Evolutionary conservation across 2,329 filamentous ascomycete genomes (phyloP).

Genomic region (Arachnopeziza araneosa): DNA sequence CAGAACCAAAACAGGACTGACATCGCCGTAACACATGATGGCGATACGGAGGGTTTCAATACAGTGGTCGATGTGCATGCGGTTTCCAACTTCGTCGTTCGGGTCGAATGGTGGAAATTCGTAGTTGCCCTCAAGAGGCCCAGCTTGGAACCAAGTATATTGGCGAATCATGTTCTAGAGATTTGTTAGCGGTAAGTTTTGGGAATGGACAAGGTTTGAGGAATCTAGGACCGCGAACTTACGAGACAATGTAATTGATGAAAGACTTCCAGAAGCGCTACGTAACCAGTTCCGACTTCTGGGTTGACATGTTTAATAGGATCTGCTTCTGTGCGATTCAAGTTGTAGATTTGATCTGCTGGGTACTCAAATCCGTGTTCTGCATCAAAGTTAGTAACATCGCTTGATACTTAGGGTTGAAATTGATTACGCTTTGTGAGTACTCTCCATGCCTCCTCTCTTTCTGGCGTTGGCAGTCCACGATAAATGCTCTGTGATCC

Average conservation of each 20-base stretch:
- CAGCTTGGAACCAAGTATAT: neutral
- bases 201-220: neutral
- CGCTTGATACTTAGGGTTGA: too few relatives aligned
- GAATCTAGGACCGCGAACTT: neutral
- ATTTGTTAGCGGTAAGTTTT: neutral
- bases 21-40: neutral
- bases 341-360: neutral
- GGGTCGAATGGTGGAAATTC: neutral
- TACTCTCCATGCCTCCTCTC: neutral
- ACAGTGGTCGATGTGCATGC: slow-evolving; percentile 1
- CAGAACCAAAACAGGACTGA: neutral
- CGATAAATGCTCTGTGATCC: neutral
- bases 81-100: neutral
- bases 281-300: neutral
- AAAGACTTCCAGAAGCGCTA: neutral
- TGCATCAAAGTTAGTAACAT: neutral
- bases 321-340: neutral
- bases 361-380: neutral
- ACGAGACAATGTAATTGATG: neutral
- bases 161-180: neutral
- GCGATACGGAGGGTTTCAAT: neutral
- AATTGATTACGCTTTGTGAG: neutral
- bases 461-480: neutral
- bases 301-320: neutral
- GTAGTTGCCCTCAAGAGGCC: neutral